Percentiles rank a stretch among this genome's conserved stretches.
phyloP scores from a whole-genome alignment of 257 asterid species.

The Prunella vulgaris region DNA sequence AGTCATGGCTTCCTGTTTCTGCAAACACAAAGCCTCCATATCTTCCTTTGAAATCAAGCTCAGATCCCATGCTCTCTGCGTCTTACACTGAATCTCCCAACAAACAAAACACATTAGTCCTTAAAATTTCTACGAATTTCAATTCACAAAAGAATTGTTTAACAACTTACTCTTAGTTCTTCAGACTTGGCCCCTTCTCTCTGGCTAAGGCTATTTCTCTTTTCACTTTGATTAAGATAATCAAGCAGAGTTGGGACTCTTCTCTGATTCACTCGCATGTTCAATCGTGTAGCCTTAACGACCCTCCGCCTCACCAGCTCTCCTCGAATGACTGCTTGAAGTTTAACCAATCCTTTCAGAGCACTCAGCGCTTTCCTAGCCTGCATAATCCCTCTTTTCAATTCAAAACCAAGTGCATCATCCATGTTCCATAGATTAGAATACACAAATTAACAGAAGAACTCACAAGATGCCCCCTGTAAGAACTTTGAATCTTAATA shows the following conservation, averaged over 20 bases:
- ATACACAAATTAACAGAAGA: slow-evolving; percentile 3
- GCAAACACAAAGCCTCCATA: slow-evolving; percentile 46
- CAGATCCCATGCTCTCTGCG: slow-evolving; percentile 55
- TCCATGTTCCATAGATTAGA: too few species aligned
- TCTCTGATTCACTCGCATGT: slow-evolving; percentile 27
- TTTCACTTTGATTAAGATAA: slow-evolving; percentile 36
- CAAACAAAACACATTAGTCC: background rate
- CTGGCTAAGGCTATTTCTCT: slow-evolving; percentile 35
- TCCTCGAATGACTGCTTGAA: slow-evolving; percentile 83
- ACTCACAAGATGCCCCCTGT: slow-evolving; percentile 75
- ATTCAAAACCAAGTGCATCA: background rate
- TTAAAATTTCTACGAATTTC: background rate
- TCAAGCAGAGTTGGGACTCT: slow-evolving; percentile 41
- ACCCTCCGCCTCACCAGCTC: slow-evolving; percentile 56
- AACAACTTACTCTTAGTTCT: slow-evolving; percentile 40
- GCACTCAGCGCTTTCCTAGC: slow-evolving; percentile 81
- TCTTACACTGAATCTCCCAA: slow-evolving; percentile 42
- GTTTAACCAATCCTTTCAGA: slow-evolving; percentile 67
- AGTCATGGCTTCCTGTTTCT: slow-evolving; percentile 53
- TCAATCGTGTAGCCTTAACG: slow-evolving; percentile 18
- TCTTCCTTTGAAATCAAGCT: slow-evolving; percentile 47
- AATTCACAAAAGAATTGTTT: background rate
- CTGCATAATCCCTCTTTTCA: slow-evolving; percentile 26
- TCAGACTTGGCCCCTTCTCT: slow-evolving; percentile 36
- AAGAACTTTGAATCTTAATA: slow-evolving; percentile 59